phyloP scores from a whole-genome alignment of 495 filamentous ascomycete species.

The Aspergillus heteromorphus region DNA sequence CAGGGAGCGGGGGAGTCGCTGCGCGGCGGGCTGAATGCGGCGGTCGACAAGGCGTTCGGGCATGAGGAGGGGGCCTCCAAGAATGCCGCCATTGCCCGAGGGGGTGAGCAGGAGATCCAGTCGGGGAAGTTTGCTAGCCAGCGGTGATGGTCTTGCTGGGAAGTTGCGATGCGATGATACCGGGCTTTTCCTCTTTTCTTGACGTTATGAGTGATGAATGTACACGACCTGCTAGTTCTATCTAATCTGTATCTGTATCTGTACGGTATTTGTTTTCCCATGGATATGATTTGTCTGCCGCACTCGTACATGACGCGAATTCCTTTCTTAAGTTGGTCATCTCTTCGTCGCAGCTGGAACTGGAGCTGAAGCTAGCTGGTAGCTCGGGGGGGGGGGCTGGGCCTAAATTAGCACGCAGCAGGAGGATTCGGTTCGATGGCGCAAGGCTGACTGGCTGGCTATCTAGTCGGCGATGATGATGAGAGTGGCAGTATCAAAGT shows the following conservation, averaged over 20 bases:
- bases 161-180: background rate
- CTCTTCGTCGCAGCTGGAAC: no score
- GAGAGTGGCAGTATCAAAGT: no score
- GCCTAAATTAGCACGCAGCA: background rate
- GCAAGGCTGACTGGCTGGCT: background rate
- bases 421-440: background rate
- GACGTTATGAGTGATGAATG: no score
- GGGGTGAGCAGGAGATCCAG: conserved; percentile 34
- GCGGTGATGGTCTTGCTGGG: no score
- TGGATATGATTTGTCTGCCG: no score
- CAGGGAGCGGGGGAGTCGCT: conserved; percentile 41
- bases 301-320: no score
- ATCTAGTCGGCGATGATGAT: background rate
- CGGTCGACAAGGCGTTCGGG: conserved; percentile 37
- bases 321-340: no score
- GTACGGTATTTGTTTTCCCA: no score
- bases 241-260: no score
- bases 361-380: no score
- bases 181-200: no score
- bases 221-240: no score
- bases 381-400: background rate
- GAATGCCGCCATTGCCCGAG: conserved; percentile 32
- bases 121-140: conserved; percentile 17
- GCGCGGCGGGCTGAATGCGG: conserved; percentile 34
- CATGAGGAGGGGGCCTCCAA: conserved; percentile 29